phyloP scores from a whole-genome alignment of 495 filamentous ascomycete species.

The Hypoxylon rickii region DNA sequence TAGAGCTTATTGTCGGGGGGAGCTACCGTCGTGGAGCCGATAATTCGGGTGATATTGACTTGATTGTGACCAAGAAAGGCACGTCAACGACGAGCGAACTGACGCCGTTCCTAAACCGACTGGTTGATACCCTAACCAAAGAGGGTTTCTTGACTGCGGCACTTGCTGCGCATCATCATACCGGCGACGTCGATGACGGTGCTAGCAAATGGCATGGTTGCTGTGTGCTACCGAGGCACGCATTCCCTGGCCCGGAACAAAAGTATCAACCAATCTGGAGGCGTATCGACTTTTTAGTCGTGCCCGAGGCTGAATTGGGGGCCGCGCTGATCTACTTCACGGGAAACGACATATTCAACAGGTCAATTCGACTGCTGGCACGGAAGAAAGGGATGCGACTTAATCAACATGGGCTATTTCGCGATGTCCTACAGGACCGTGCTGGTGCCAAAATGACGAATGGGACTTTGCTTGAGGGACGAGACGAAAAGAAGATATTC shows the following conservation, averaged over 20 bases:
- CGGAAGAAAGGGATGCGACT: conserved; percentile 83
- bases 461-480: conserved; percentile 74
- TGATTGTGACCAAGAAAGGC: conserved; percentile 77
- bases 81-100: conserved; percentile 64
- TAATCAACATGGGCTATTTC: conserved; percentile 84
- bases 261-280: conserved; percentile 62
- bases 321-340: conserved; percentile 96
- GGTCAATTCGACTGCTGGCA: conserved; percentile 81
- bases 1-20: conserved; percentile 74
- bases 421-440: conserved; percentile 68
- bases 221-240: conserved; percentile 61
- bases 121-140: conserved; percentile 65
- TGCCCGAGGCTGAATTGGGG: conserved; percentile 79
- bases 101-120: conserved; percentile 61
- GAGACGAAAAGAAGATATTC: conserved; percentile 84
- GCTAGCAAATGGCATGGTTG: conserved; percentile 89
- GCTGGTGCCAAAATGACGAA: conserved; percentile 68
- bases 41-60: conserved; percentile 80
- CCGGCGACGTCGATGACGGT: conserved; percentile 34
- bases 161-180: conserved; percentile 44
- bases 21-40: conserved; percentile 83
- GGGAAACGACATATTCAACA: conserved; percentile 95
- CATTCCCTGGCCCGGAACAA: conserved; percentile 26
- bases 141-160: conserved; percentile 62
- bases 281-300: conserved; percentile 85